These are phyloP conservation scores for Torulaspora gathmanii DNA, from an alignment of 805 yeast species.

Conservation along the genomic window DNA sequence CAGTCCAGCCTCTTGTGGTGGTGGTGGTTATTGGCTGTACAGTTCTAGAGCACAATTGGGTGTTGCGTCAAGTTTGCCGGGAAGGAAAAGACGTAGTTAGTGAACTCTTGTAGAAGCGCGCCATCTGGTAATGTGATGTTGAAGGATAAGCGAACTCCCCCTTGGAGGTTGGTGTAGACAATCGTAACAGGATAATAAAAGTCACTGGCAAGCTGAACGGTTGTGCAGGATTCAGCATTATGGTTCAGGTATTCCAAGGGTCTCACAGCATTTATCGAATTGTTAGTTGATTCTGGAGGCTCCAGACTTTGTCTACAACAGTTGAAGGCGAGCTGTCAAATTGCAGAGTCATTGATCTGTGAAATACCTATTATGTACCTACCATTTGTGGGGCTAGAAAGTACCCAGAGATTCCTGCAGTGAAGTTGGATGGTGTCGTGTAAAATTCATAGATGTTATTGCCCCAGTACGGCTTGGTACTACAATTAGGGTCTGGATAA, in stretches of 20 bases:
- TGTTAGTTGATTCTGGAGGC: constrained; percentile 4
- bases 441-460: too few relatives aligned
- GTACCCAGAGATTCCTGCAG: too few relatives aligned
- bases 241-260: background rate
- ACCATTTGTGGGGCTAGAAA: too few relatives aligned
- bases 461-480: too few relatives aligned
- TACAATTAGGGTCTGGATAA: too few relatives aligned
- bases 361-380: too few relatives aligned
- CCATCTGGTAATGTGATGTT: constrained; percentile 13
- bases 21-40: constrained; percentile 3
- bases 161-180: constrained; percentile 15
- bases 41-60: constrained; percentile 5
- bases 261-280: constrained; percentile 9
- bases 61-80: constrained; percentile 1
- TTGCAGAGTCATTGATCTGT: too few relatives aligned
- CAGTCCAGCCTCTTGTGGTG: constrained; percentile 5
- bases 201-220: constrained; percentile 10
- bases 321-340: constrained; percentile 23
- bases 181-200: constrained; percentile 20
- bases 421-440: too few relatives aligned
- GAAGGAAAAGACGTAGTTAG: constrained; percentile 11
- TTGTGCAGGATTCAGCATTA: constrained; percentile 1
- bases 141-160: constrained; percentile 7
- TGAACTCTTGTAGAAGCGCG: constrained; percentile 4
- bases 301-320: constrained; percentile 30